Percentiles rank a stretch among this genome's conserved stretches.
Conservation (phyloP, 805 yeast species). For the Metschnikowia vanudenii region DNA sequence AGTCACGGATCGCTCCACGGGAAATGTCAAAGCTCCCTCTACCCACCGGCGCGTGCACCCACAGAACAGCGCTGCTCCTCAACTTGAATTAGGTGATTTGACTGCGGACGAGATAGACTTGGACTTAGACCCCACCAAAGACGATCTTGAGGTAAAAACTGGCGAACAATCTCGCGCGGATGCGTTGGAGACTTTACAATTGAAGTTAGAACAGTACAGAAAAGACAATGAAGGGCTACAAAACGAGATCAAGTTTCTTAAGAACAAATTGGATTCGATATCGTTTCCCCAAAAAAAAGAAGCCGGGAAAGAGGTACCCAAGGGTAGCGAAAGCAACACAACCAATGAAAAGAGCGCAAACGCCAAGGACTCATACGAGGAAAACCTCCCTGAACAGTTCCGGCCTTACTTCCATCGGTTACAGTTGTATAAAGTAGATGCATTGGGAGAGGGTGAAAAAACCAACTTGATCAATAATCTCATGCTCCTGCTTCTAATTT, state of each 20-base stretch:
- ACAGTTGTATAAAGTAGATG: slow-evolving; percentile 31
- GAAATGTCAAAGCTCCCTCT: neutral
- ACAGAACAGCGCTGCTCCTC: too few species aligned
- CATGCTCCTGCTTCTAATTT: slow-evolving; percentile 34
- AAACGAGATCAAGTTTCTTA: slow-evolving; percentile 17
- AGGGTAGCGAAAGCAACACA: too few species aligned
- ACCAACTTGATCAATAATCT: slow-evolving; percentile 33
- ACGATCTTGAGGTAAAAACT: neutral
- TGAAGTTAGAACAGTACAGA: slow-evolving; percentile 14
- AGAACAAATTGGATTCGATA: slow-evolving; percentile 6
- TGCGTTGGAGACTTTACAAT: slow-evolving; percentile 3
- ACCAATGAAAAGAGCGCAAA: too few species aligned
- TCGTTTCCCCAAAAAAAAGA: slow-evolving; percentile 17
- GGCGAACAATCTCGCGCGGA: neutral
- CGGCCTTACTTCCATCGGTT: slow-evolving; percentile 25
- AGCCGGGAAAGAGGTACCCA: neutral
- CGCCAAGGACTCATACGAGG: slow-evolving; percentile 6
- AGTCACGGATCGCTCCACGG: too few species aligned
- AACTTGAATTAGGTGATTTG: slow-evolving; percentile 14
- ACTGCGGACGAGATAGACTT: slow-evolving; percentile 17
- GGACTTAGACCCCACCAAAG: neutral
- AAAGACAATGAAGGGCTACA: slow-evolving; percentile 20
- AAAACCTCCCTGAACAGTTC: slow-evolving; percentile 23
- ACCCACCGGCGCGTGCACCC: neutral
- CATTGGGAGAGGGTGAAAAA: slow-evolving; percentile 27